Evolutionary conservation across 148 eudicot genomes (phyloP), one percentile per base, ranked within the genome.

Genomic region (Pouteria glomerata): DNA sequence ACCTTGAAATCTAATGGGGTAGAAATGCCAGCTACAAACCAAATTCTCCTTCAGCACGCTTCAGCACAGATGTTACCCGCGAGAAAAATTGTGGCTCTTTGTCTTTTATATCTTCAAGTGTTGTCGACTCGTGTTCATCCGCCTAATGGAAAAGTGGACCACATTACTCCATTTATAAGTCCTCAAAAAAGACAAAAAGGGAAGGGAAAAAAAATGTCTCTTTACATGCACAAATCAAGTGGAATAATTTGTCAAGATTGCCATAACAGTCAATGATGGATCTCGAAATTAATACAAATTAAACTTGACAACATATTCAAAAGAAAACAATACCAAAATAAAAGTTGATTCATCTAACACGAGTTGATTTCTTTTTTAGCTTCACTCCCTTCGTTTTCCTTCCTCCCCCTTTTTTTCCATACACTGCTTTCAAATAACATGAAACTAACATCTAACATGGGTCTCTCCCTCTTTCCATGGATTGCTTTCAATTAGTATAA

Each of bases 71-170:
- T 14, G 83, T 71, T 30, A 91, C 97, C 77, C 91, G 77, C 19
- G 70, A 42, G 79, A 84, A 91, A 78, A 75, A 93, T 59, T 86
- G 90, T 2, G 98, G 97, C 56, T 93, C 95, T 47, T 82, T 77
- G 61, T 74, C 85, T 68, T 81, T 75, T 77, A 93, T 72, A 19
- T 89, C 92, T 57, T 89, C 95, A 12, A 89, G 83, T 23, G 88
- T 79, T 71, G 29, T 77, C 15, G 83, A 76, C 73, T 91, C 98
- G 51, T 91, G 98, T 75, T 87, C 93, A 65, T 89, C 88, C 58
- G 91, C 98, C 98, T 93, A 72, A 51, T 44, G 50, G 48, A 69
- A 34, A 31, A 65, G 27, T 19, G 15, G 23, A 68, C n/a, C 33
- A 45, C 12, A 41, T 53, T 39, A 71, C 14, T 41, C 0, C 8